phyloP scores from a whole-genome alignment of 2,329 filamentous ascomycete species.

The Capronia americana region DNA sequence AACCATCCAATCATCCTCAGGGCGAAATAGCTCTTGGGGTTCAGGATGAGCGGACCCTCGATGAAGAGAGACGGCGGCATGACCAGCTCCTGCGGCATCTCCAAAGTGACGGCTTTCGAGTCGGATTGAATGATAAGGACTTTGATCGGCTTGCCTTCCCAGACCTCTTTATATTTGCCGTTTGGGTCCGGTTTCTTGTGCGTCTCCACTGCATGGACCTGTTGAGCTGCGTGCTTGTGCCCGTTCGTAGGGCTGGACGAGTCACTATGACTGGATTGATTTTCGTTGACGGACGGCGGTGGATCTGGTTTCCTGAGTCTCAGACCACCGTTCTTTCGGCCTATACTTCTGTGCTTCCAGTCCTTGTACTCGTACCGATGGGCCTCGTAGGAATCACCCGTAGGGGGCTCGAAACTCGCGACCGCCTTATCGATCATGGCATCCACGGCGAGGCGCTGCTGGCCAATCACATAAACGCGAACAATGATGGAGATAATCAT shows the following conservation, averaged over 20 bases:
- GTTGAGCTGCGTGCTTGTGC: neutral
- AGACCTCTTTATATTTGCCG: conserved; percentile 2
- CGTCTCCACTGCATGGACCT: neutral
- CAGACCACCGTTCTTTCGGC: conserved; percentile 5
- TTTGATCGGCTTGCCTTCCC: conserved; percentile 25
- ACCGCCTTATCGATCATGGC: conserved; percentile 23
- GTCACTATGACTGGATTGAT: conserved; percentile 7
- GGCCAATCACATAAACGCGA: conserved; percentile 29
- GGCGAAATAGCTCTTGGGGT: conserved; percentile 26
- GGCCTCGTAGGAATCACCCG: conserved; percentile 14
- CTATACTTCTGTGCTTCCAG: neutral
- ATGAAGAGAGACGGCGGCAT: conserved; percentile 31
- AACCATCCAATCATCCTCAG: conserved; percentile 33
- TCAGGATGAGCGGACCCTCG: conserved; percentile 18
- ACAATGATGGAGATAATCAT: conserved; percentile 34
- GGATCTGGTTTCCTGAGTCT: neutral
- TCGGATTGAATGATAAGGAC: conserved; percentile 33
- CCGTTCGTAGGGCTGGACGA: conserved; percentile 8
- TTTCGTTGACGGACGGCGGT: neutral
- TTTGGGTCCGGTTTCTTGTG: conserved; percentile 10
- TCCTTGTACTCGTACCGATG: conserved; percentile 1
- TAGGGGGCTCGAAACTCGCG: conserved; percentile 4
- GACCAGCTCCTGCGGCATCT: conserved; percentile 32
- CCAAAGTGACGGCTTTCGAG: conserved; percentile 32
- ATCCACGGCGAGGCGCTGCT: conserved; percentile 28